phyloP scores from a whole-genome alignment of 345 rosid species.

The Gossypium rotundifolium region DNA sequence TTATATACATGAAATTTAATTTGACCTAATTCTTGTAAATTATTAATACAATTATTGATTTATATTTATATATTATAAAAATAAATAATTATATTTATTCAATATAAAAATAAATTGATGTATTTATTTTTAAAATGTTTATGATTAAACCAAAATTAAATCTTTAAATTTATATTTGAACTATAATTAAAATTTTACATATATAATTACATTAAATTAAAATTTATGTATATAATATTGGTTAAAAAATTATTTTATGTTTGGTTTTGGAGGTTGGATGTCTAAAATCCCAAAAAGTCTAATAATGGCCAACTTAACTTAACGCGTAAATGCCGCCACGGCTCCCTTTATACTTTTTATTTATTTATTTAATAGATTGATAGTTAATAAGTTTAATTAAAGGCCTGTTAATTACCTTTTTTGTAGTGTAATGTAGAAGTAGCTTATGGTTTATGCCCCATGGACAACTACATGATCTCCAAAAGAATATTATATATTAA shows the following conservation, averaged over 20 bases:
- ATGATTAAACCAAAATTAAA: no score
- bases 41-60: no score
- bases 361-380: neutral
- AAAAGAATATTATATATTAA: slow-evolving; percentile 15
- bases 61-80: no score
- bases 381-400: neutral
- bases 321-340: slow-evolving; percentile 41
- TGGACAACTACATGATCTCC: slow-evolving; percentile 37
- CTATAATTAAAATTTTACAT: rapidly evolving
- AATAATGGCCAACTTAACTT: slow-evolving; percentile 47
- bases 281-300: neutral
- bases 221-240: neutral
- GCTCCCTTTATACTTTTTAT: slow-evolving; percentile 3
- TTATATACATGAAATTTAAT: no score
- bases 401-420: neutral
- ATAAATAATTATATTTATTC: no score
- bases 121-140: no score
- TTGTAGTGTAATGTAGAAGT: slow-evolving; percentile 21
- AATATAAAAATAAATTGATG: no score
- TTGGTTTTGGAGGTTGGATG: neutral
- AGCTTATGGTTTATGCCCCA: slow-evolving; percentile 47
- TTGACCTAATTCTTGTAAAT: no score
- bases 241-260: no score
- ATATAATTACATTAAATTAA: no score
- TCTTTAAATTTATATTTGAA: rapidly evolving